Evolutionary conservation across 805 yeast species (phyloP), one percentile per base, ranked within the genome.

Genomic region (Lipomyces oligophaga): DNA sequence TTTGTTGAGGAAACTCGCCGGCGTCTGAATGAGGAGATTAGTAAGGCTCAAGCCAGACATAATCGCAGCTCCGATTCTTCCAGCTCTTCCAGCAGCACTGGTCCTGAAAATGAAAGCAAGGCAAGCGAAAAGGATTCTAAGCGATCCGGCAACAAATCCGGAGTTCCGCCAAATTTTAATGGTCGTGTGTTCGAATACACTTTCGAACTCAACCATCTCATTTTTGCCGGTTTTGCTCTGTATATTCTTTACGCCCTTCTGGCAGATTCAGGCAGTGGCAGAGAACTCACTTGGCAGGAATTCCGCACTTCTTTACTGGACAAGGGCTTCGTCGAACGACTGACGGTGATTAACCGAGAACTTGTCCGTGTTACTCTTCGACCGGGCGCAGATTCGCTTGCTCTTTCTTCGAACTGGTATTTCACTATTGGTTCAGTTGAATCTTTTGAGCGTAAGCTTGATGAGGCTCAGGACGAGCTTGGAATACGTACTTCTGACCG

Each of bases 351-450:
- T 25, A 90, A 93, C 69, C 83, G 83, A 59, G 71, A 78, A 10
- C 74, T 75, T 38, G 98, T 87, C 5, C 76, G 81, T 43, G 84
- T 90, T 2, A 80, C 78, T 16, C 69, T 86, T 48, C 49, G 54
- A 25, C 45, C 54, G 26, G 79, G 76, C 57, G 80, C 77, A 11
- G 73, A 71, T 45, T 84, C 83, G n/a, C 72, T 72, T 47, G 65
- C 69, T 3, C 59, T 61, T n/a, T 60, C 61, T n/a, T 69, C 71
- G 4, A 36, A 41, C n/a, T 55, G 52, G 53, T 76, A 67, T 57
- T 93, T 93, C 71, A 77, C 80, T 11, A 85, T 93, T 59, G 98
- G 98, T 7, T 83, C 95, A 1, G 79, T 89, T 19, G 97, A 88
- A 43, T 73, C 80, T 26, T 93, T 93, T 66, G 98, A 93, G 66